phyloP scores from a whole-genome alignment of 2,329 filamentous ascomycete species.

The Verticillium tricorpus region DNA sequence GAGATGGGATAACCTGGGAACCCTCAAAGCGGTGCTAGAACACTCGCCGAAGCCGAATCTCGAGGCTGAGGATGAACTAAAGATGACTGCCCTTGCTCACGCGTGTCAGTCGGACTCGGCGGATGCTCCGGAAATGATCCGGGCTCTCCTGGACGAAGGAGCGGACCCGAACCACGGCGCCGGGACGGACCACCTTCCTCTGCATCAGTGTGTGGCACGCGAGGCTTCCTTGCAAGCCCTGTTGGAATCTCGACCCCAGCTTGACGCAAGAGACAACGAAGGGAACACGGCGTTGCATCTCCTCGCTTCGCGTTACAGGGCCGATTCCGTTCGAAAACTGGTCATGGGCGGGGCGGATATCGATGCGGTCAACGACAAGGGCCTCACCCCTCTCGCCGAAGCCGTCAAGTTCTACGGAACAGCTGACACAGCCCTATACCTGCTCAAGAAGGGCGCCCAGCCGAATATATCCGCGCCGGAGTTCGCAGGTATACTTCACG shows the following conservation, averaged over 20 bases:
- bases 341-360: conserved; percentile 9
- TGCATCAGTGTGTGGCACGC: background rate
- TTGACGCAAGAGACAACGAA: conserved; percentile 1
- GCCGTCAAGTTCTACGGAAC: background rate
- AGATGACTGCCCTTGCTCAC: conserved; percentile 9
- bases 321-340: conserved; percentile 1
- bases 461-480: background rate
- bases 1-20: background rate
- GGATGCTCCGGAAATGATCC: conserved; percentile 2
- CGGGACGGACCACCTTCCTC: background rate
- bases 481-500: background rate
- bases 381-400: conserved; percentile 7
- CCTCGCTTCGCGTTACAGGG: background rate
- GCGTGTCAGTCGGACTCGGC: conserved; percentile 1
- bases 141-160: conserved; percentile 11
- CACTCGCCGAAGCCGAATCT: conserved; percentile 9
- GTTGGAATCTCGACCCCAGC: conserved; percentile 5
- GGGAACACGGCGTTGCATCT: conserved; percentile 6
- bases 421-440: background rate
- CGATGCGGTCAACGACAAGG: conserved; percentile 6
- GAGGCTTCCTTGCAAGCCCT: background rate
- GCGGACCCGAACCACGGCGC: conserved; percentile 11
- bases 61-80: conserved; percentile 1
- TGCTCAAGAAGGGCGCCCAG: background rate
- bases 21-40: conserved; percentile 8